Percentiles rank a stretch among this genome's conserved stretches.
Conservation (phyloP, 2,329 filamentous ascomycete species). For the Ophiocordyceps camponoti-leonardi region DNA sequence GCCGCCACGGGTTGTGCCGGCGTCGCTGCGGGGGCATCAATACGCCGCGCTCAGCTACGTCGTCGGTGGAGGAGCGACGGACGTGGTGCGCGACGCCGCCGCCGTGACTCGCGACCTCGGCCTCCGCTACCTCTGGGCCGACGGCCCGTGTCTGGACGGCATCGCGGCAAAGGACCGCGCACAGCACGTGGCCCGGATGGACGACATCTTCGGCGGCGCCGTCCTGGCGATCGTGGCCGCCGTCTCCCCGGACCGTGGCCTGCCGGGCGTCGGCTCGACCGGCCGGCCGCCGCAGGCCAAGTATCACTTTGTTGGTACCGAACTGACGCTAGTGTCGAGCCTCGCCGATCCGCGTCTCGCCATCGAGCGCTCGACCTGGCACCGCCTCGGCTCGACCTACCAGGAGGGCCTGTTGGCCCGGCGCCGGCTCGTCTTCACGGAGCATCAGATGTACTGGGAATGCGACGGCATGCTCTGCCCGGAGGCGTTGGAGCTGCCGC, state of each 20-base stretch:
- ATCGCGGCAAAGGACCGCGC: slow-evolving; percentile 8
- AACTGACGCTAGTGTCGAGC: slow-evolving; percentile 15
- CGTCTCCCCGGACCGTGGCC: slow-evolving; percentile 15
- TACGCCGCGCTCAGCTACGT: slow-evolving; percentile 20
- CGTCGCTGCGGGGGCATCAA: slow-evolving; percentile 10
- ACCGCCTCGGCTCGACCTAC: slow-evolving; percentile 20
- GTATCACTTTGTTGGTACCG: slow-evolving; percentile 14
- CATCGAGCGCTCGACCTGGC: slow-evolving; percentile 16
- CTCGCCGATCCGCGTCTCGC: slow-evolving; percentile 13
- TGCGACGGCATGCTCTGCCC: slow-evolving; percentile 20
- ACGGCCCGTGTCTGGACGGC: slow-evolving; percentile 17
- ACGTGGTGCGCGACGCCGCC: slow-evolving; percentile 14
- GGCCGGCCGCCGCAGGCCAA: slow-evolving; percentile 11
- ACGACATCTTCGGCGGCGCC: slow-evolving; percentile 17
- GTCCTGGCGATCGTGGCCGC: slow-evolving; percentile 21
- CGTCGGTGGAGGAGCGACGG: slow-evolving; percentile 10
- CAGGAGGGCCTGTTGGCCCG: slow-evolving; percentile 19
- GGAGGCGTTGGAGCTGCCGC: slow-evolving; percentile 14
- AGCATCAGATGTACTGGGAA: slow-evolving; percentile 22
- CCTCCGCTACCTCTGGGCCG: slow-evolving; percentile 20
- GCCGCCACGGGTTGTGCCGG: slow-evolving; percentile 13
- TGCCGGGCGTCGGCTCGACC: slow-evolving; percentile 16
- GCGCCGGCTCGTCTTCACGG: slow-evolving; percentile 19
- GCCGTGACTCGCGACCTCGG: slow-evolving; percentile 14
- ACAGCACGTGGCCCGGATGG: slow-evolving; percentile 18